Conservation (phyloP, 257 asterid genomes). For the Ligustrum vulgare region DNA sequence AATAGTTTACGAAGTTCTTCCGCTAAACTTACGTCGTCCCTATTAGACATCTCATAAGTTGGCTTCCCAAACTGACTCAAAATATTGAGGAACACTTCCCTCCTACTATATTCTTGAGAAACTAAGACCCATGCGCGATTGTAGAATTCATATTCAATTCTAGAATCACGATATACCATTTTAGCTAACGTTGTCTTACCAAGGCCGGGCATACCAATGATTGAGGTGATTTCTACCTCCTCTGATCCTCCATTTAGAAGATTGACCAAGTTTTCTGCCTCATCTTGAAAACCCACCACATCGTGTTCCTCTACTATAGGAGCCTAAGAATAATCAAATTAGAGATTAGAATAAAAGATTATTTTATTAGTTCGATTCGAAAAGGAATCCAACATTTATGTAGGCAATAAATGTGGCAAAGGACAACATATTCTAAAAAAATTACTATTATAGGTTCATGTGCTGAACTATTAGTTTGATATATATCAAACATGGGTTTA, state of each 20-base stretch:
- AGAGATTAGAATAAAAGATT: neutral
- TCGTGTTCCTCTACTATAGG: conserved; percentile 56
- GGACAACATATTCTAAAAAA: too few species aligned
- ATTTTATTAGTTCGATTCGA: too few species aligned
- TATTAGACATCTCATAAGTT: conserved; percentile 32
- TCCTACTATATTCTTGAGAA: conserved; percentile 51
- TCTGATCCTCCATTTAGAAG: conserved; percentile 40
- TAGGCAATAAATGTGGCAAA: too few species aligned
- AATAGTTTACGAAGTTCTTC: conserved; percentile 31
- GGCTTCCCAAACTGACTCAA: conserved; percentile 28
- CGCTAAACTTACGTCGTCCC: conserved; percentile 39
- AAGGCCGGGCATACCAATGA: conserved; percentile 54
- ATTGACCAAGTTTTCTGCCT: conserved; percentile 37
- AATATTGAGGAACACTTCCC: conserved; percentile 52
- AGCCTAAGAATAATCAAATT: conserved; percentile 28
- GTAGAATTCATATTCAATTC: conserved; percentile 44
- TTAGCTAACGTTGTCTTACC: conserved; percentile 70
- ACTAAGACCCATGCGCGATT: conserved; percentile 51
- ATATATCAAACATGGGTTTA: too few species aligned
- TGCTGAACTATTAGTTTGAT: too few species aligned
- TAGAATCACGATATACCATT: conserved; percentile 47
- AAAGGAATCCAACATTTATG: too few species aligned
- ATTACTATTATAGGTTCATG: too few species aligned
- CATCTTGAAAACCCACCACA: conserved; percentile 52
- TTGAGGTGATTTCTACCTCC: conserved; percentile 44